Percentiles rank a stretch among this genome's conserved stretches.
Conservation (phyloP, 2,329 filamentous ascomycete genomes). For the Phaeophleospora eucalypticola region DNA sequence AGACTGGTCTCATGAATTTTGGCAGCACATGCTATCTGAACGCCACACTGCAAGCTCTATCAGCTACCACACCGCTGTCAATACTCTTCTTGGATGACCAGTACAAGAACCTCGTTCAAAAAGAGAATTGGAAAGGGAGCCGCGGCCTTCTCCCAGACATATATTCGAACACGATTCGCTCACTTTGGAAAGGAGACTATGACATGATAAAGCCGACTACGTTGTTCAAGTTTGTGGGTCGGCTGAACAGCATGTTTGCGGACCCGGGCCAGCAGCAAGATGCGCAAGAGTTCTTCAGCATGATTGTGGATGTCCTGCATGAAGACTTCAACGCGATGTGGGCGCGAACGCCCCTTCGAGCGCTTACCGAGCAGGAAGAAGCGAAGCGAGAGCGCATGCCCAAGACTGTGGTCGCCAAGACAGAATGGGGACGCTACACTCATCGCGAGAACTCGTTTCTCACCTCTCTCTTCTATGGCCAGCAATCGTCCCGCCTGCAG, state of each 20-base stretch:
- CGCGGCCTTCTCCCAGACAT: constrained; percentile 60
- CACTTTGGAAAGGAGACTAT: constrained; percentile 59
- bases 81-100: constrained; percentile 62
- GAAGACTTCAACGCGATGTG: constrained; percentile 77
- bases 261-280: constrained; percentile 69
- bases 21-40: constrained; percentile 89
- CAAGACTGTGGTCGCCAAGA: constrained; percentile 61
- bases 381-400: constrained; percentile 57
- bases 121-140: constrained; percentile 60
- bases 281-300: constrained; percentile 82
- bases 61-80: constrained; percentile 62
- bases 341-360: constrained; percentile 54
- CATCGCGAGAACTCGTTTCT: constrained; percentile 75
- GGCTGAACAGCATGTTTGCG: constrained; percentile 59
- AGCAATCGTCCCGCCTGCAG: constrained; percentile 58
- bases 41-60: constrained; percentile 78
- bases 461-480: constrained; percentile 72
- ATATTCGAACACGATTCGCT: constrained; percentile 58
- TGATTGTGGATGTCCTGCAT: constrained; percentile 74
- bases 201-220: constrained; percentile 44
- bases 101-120: constrained; percentile 57
- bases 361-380: constrained; percentile 58
- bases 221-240: constrained; percentile 58
- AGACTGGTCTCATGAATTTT: constrained; percentile 74
- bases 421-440: constrained; percentile 70